Evolutionary conservation across 441 rosid species (phyloP), one percentile per base, ranked within the genome.

Genomic region (Pelargonium myrrhifolium): DNA sequence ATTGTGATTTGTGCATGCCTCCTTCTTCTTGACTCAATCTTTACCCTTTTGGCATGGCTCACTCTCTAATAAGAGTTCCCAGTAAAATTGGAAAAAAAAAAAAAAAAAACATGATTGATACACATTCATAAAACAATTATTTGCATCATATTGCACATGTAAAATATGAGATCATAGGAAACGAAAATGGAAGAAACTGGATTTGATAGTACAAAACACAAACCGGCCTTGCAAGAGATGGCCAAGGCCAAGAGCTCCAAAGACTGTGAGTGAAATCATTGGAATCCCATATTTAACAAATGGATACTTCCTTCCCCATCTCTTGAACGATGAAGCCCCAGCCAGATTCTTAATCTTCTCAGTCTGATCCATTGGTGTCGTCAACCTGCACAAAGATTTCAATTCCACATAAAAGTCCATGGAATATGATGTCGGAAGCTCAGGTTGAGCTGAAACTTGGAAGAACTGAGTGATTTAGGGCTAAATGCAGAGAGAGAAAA

Each of bases 161-260:
- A 37, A 37, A 37, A 37, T n/a, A 37, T 37, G 10, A 37, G 40
- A 37, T 37, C 40, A 37, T 10, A 37, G 40, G 40, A 37, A 37
- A 37, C 10, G 1, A 8, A 7, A 37, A 37, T 37, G 6, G 9
- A 37, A 15, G 58, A 51, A 51, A n/a, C 18, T 51, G 20, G 58
- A 51, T 12, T 58, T 39, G 15, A 64, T 40, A 1, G 40, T 71
- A 35, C 68, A 42, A 15, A 40, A 62, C 65, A 79, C 92, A 20
- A 69, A 89, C 96, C 98, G 84, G 83, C 96, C 98, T 82, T 87
- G 99, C 73, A 88, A 81, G 68, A 94, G 94, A 74, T 94, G 99
- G 68, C 84, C 89, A 12, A 94, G 91, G 0, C 94, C 96, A 8
- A 87, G 39, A 4, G 94, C 84, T 10, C 98, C 99, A 55, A 86